Base-by-base conservation (phyloP, 768 basidiomycete species). In the Lactarius sp. region DNA sequence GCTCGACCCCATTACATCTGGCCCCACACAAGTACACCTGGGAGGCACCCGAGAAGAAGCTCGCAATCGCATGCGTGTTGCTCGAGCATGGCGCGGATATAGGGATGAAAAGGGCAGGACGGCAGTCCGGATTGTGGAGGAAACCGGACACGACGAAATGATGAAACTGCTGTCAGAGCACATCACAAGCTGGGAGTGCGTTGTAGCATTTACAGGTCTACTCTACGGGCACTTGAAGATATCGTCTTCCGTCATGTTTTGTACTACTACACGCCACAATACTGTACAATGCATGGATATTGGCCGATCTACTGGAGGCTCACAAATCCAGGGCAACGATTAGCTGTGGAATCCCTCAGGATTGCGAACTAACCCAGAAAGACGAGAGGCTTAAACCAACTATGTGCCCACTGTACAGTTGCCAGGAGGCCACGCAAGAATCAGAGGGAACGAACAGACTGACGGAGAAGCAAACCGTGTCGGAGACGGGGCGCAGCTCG, bases 191-290 rank as follows among this genome's bases (percentile, higher is more conserved):
- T 49, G 41, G 16, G 41, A 16, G 41, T 42, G 10, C 14, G 16
- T 42, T 42, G 16, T 16, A 18, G 42, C 1, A 16, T 18, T 42
- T 18, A 42, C 16, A 16, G 16, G 14, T 42, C 13, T 42, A 42
- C 41, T 42, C 14, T 42, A 42, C 93, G 12, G 3, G 39, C 10
- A 10, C 3, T 39, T 13, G 12, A 39, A 12, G 12, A 39, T 39
- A 39, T 39, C 16, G 4, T 16, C 16, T 10, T 4, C 16, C 42
- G 14, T 42, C 16, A 7, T 42, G 72, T 92, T 92, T 60, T 12
- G 42, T 42, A 42, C 18, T 18, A 18, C 42, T 42, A 94, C 80
- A 44, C 80, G 75, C 39, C 77, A 79, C 10, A 85, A 73, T 74
- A 81, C 78, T 27, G 22, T 27, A 27, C 22, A 27, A 27, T 27